Conservation (phyloP, 192 early-diverging fungal species). For the Coemansia umbellata region DNA sequence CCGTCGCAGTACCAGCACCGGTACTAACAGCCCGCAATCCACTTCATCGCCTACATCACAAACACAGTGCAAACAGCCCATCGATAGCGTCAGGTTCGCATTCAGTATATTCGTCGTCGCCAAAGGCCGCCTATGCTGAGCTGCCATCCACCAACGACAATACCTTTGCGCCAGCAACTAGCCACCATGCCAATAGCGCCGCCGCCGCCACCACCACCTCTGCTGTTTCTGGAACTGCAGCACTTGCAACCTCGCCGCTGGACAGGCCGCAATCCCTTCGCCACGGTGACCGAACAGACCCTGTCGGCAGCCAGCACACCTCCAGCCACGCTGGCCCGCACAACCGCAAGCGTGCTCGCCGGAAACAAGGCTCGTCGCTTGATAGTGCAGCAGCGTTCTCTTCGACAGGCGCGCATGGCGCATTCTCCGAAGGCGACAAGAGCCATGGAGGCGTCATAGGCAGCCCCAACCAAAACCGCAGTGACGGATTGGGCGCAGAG, state of each 20-base stretch:
- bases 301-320: background rate
- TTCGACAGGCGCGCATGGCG: background rate
- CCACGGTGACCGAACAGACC: background rate
- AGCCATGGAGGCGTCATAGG: background rate
- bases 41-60: background rate
- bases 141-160: background rate
- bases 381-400: background rate
- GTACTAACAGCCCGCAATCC: no score
- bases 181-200: no score
- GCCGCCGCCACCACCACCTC: background rate
- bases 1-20: no score
- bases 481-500: background rate
- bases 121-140: background rate
- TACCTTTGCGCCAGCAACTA: background rate
- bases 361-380: constrained; percentile 10
- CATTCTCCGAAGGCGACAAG: background rate
- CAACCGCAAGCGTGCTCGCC: background rate
- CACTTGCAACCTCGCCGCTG: background rate
- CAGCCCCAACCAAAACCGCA: background rate
- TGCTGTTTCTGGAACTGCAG: no score
- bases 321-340: background rate
- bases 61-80: background rate
- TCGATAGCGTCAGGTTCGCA: background rate
- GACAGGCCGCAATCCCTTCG: background rate
- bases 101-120: background rate